Conservation (phyloP, 495 filamentous ascomycete species). For the Recurvomyces mirabilis region DNA sequence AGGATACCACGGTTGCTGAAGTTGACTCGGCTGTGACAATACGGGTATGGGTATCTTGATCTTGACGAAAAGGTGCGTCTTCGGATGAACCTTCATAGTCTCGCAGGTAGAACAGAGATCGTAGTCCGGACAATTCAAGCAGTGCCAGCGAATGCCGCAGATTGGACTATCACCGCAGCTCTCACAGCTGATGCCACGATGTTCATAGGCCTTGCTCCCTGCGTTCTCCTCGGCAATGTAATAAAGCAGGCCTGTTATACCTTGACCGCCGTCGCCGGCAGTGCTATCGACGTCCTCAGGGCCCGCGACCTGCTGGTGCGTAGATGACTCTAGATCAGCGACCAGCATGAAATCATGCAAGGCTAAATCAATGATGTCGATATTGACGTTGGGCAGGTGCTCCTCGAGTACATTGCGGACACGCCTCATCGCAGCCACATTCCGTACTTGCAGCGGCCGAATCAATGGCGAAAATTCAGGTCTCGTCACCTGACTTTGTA, state of each 20-base stretch:
- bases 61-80: slow-evolving; percentile 95
- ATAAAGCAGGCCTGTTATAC: slow-evolving; percentile 28
- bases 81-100: slow-evolving; percentile 53
- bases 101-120: slow-evolving; percentile 81
- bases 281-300: slow-evolving; percentile 12
- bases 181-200: slow-evolving; percentile 90
- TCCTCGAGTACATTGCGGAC: too few relatives aligned
- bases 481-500: too few relatives aligned
- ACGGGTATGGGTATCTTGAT: slow-evolving; percentile 64
- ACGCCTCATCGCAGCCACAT: too few relatives aligned
- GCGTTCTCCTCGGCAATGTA: slow-evolving; percentile 55
- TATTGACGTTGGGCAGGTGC: too few relatives aligned
- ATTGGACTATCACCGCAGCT: slow-evolving; percentile 24
- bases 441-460: too few relatives aligned
- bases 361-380: too few relatives aligned
- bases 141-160: slow-evolving; percentile 17
- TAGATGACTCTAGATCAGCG: too few relatives aligned
- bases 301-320: slow-evolving; percentile 1
- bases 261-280: slow-evolving; percentile 36
- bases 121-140: slow-evolving; percentile 48
- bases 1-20: slow-evolving; percentile 77
- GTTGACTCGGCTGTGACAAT: slow-evolving; percentile 53
- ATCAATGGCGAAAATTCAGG: too few relatives aligned
- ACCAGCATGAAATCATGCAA: too few relatives aligned
- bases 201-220: slow-evolving; percentile 73